Conservation (phyloP, 352 stramenopile species). For the Globisporangium takayamanum region DNA sequence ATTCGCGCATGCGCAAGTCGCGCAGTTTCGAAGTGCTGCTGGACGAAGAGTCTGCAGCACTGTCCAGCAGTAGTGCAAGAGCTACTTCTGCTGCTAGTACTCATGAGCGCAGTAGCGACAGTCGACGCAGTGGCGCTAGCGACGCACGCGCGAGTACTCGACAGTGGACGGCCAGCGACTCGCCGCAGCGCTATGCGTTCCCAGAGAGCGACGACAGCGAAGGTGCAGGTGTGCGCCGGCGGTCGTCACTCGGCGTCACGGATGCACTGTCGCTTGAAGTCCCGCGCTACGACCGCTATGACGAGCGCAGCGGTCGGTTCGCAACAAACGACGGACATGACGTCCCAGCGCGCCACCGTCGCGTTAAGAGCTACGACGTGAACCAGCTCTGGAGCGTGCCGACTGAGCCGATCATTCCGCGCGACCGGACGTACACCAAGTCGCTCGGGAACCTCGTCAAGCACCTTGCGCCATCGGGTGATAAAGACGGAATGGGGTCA, state of each 20-base stretch:
- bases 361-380: constrained; percentile 47
- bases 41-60: constrained; percentile 13
- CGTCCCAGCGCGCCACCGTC: constrained; percentile 19
- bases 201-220: constrained; percentile 2
- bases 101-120: background rate
- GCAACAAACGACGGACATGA: background rate
- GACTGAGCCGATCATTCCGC: constrained; percentile 19
- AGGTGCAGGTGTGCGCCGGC: constrained; percentile 1
- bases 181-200: background rate
- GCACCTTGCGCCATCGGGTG: constrained; percentile 51
- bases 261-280: constrained; percentile 43
- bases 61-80: background rate
- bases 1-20: constrained; percentile 21
- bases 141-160: background rate
- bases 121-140: background rate
- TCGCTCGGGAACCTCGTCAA: constrained; percentile 76
- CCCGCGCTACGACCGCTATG: constrained; percentile 26
- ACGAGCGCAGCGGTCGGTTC: constrained; percentile 13
- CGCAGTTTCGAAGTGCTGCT: constrained; percentile 37
- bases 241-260: constrained; percentile 16
- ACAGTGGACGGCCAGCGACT: constrained; percentile 1
- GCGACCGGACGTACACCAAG: constrained; percentile 68
- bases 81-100: background rate
- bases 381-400: constrained; percentile 20
- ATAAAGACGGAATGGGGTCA: constrained; percentile 16